Conservation (phyloP, 805 yeast genomes). For the Wickerhamomyces silvicola region DNA sequence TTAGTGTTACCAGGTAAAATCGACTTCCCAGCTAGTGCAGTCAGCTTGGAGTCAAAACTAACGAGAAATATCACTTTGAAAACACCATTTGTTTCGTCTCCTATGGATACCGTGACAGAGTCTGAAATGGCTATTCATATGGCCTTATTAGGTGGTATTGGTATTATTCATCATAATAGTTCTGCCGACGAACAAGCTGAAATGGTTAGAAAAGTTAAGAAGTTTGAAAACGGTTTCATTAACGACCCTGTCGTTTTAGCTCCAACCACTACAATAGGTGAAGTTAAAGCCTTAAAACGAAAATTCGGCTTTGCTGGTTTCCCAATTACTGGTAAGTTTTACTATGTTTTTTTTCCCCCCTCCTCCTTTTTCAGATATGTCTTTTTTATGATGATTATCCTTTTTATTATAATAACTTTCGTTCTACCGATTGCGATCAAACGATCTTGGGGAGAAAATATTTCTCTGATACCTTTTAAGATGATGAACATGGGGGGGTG, state of each 20-base stretch:
- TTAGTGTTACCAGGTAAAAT: slow-evolving; percentile 93
- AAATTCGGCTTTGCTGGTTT: slow-evolving; percentile 89
- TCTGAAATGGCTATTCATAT: slow-evolving; percentile 95
- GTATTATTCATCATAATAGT: slow-evolving; percentile 97
- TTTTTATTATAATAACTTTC: slow-evolving; percentile 77
- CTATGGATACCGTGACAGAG: slow-evolving; percentile 99
- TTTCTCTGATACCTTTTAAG: slow-evolving; percentile 31
- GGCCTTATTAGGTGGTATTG: slow-evolving; percentile 98
- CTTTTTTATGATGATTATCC: slow-evolving; percentile 45
- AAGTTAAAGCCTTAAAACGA: slow-evolving; percentile 65
- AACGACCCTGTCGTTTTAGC: slow-evolving; percentile 85
- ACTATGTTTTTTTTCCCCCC: slow-evolving; percentile 5
- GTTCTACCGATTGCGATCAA: slow-evolving; percentile 98
- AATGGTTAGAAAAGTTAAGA: slow-evolving; percentile 95
- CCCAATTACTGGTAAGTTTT: slow-evolving; percentile 97
- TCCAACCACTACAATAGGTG: slow-evolving; percentile 72
- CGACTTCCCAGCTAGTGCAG: slow-evolving; percentile 74
- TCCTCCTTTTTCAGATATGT: neutral
- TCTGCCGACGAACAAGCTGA: slow-evolving; percentile 95
- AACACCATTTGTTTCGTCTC: slow-evolving; percentile 95
- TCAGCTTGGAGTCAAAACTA: slow-evolving; percentile 75
- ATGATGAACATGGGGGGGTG: neutral
- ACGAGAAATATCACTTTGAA: slow-evolving; percentile 89
- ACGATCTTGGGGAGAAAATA: slow-evolving; percentile 89
- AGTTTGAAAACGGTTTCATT: slow-evolving; percentile 95